Evolutionary conservation across 2,329 filamentous ascomycete genomes (phyloP).

Genomic region (Sporothrix curviconia): DNA sequence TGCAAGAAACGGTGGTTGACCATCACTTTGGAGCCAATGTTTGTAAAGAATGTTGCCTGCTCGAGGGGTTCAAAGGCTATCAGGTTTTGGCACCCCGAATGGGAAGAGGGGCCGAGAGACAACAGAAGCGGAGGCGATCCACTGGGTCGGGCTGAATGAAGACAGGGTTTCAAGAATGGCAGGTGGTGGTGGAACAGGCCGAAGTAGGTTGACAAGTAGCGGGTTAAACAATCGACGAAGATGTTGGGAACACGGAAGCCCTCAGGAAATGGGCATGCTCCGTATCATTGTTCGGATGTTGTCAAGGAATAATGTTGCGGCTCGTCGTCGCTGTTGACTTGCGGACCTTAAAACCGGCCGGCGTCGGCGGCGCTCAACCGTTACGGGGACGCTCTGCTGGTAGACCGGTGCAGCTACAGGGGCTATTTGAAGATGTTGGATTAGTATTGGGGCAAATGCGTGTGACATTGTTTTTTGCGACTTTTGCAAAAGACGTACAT

Average conservation of each 20-base stretch:
- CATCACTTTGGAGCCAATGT: conserved; percentile 92
- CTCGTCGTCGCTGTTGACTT: conserved; percentile 78
- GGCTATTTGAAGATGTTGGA: conserved; percentile 56
- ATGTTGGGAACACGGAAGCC: conserved; percentile 82
- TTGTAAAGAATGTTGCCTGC: conserved; percentile 91
- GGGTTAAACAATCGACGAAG: conserved; percentile 75
- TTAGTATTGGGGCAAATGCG: neutral
- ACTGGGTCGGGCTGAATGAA: conserved; percentile 75
- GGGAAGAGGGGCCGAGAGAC: conserved; percentile 82
- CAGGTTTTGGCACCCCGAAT: conserved; percentile 90
- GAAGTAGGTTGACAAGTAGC: conserved; percentile 93
- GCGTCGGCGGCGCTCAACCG: conserved; percentile 63
- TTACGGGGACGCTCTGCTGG: conserved; percentile 60
- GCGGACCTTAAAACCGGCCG: conserved; percentile 63
- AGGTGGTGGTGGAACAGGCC: conserved; percentile 94
- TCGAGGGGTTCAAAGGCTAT: conserved; percentile 98
- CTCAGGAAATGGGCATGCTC: conserved; percentile 77
- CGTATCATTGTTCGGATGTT: conserved; percentile 72
- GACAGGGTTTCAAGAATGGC: conserved; percentile 89
- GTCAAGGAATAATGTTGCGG: conserved; percentile 77
- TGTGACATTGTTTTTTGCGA: neutral
- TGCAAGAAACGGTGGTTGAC: conserved; percentile 96
- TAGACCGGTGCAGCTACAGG: conserved; percentile 71
- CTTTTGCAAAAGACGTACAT: conserved; percentile 44
- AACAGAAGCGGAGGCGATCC: conserved; percentile 78